Evolutionary conservation across 2,329 filamentous ascomycete genomes (phyloP), one percentile per base, ranked within the genome.

Genomic region (Colletotrichum chrysophilum): DNA sequence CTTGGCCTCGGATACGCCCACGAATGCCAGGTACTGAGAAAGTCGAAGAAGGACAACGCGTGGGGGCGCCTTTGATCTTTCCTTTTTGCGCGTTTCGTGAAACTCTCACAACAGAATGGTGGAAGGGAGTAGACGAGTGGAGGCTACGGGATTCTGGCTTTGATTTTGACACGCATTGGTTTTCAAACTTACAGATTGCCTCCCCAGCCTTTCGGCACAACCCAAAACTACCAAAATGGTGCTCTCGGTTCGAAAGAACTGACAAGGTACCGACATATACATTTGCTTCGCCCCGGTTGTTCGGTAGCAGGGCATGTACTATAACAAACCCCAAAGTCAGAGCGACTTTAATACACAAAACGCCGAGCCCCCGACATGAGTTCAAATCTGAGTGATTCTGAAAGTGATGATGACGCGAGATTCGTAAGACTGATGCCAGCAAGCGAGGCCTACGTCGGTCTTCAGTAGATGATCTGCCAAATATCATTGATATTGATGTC

Each of bases 171-270:
- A 71, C 36, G 66, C 24, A 52, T 66, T 76, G 70, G 69, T 66
- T 76, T 73, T 76, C 30, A 68, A 76, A 65, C 70, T 69, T 38
- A 43, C 70, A 76, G 48, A 76, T 65, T 69, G 48, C 70, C 70
- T 73, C 38, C 70, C 48, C 64, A 73, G 64, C 70, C 70, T 65
- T 65, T 14, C 34, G 70, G 62, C 74, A 32, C 21, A 28, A 60
- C 56, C 64, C 70, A 55, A 48, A 76, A 76, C 66, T 66, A 74
- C 58, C 48, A 69, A 60, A 62, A 69, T 32, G 24, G 64, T 30
- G 70, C 60, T 21, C 14, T 32, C 26, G 9, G 74, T 65, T 69
- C 48, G 21, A 30, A 28, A 14, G 64, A 69, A 48, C 56, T 16
- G 64, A 71, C 38, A n/a, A n/a, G 30, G 36, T 30, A 21, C 62